Evolutionary conservation across 148 eudicot genomes (phyloP).

Genomic region (Simmondsia chinensis): DNA sequence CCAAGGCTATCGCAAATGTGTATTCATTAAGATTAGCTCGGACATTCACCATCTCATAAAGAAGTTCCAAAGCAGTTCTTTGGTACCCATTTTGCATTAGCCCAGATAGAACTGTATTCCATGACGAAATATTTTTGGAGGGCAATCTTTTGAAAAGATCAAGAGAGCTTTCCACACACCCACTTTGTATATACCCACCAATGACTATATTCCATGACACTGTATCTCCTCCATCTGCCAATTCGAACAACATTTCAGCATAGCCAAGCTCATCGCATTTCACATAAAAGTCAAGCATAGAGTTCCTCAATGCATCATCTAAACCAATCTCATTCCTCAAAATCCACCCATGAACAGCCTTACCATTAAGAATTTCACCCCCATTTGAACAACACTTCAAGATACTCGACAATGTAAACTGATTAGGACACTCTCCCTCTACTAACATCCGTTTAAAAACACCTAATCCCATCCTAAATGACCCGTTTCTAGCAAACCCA

Average conservation of each 20-base stretch:
- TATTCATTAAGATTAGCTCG: conserved; percentile 24
- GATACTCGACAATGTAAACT: conserved; percentile 63
- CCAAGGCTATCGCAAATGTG: conserved; percentile 55
- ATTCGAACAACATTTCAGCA: conserved; percentile 41
- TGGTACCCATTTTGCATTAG: conserved; percentile 42
- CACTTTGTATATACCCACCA: conserved; percentile 28
- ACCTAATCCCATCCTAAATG: conserved; percentile 28
- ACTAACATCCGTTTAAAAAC: conserved; percentile 37
- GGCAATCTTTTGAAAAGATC: conserved; percentile 48
- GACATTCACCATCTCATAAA: conserved; percentile 44
- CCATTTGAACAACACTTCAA: conserved; percentile 58
- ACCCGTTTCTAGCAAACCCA: conserved; percentile 39
- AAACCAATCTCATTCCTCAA: conserved; percentile 31
- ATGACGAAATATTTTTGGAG: conserved; percentile 43
- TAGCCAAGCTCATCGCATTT: conserved; percentile 37
- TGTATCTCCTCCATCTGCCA: conserved; percentile 26
- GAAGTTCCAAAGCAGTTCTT: conserved; percentile 38
- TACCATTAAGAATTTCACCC: conserved; percentile 32
- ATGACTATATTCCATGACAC: conserved; percentile 77
- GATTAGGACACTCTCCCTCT: conserved; percentile 50
- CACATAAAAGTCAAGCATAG: conserved; percentile 57
- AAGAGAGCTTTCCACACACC: conserved; percentile 40
- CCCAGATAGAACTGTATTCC: conserved; percentile 80
- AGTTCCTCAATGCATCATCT: conserved; percentile 55
- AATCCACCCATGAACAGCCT: conserved; percentile 59